phyloP scores from a whole-genome alignment of 2,329 filamentous ascomycete species.

The Drechslerella dactyloides region DNA sequence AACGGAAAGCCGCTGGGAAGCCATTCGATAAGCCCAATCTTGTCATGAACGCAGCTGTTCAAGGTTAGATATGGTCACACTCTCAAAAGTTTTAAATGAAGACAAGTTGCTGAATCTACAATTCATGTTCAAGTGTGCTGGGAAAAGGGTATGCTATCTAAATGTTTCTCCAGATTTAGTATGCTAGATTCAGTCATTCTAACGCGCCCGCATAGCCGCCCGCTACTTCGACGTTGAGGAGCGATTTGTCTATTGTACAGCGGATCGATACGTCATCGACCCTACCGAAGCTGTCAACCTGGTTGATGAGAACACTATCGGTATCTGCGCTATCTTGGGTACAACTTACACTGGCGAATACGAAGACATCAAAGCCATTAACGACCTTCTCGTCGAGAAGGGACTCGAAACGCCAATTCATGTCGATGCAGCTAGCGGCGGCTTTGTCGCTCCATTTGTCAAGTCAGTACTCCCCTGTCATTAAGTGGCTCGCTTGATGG shows the following conservation, averaged over 20 bases:
- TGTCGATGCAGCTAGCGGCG: slow-evolving; percentile 89
- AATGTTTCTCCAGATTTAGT: not conserved
- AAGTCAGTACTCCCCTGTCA: slow-evolving; percentile 53
- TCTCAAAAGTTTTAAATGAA: not conserved
- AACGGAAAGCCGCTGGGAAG: slow-evolving; percentile 81
- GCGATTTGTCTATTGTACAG: slow-evolving; percentile 73
- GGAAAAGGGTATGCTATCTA: slow-evolving; percentile 33
- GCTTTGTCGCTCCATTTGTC: slow-evolving; percentile 91
- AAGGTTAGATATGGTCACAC: slow-evolving; percentile 71
- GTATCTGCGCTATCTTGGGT: slow-evolving; percentile 88
- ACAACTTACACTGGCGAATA: slow-evolving; percentile 97
- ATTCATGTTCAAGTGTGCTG: slow-evolving; percentile 31
- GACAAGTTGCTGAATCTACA: no score
- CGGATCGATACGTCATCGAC: slow-evolving; percentile 69
- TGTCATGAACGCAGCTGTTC: slow-evolving; percentile 93
- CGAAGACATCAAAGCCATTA: slow-evolving; percentile 89
- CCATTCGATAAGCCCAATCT: slow-evolving; percentile 82
- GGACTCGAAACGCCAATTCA: slow-evolving; percentile 84
- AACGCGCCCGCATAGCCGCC: slow-evolving; percentile 57
- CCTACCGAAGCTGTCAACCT: slow-evolving; percentile 67
- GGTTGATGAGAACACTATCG: slow-evolving; percentile 77
- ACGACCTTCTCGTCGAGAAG: slow-evolving; percentile 79
- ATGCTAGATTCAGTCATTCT: not conserved
- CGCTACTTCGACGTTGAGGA: slow-evolving; percentile 94
- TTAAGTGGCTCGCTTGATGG: not conserved